Conservation (phyloP, 2,329 filamentous ascomycete genomes). For the Ciborinia camelliae region DNA sequence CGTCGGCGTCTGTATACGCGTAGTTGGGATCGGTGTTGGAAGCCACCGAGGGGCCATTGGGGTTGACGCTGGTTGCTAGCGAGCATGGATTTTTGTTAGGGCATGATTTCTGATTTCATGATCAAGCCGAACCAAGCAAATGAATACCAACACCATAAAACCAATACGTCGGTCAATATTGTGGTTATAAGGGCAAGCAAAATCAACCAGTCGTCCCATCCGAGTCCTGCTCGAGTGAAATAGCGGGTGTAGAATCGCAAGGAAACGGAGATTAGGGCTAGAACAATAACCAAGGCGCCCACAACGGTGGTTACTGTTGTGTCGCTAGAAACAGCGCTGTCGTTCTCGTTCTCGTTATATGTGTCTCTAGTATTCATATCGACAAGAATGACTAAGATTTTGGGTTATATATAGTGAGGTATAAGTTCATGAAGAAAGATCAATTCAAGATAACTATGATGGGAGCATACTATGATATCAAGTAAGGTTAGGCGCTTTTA, state of each 20-base stretch:
- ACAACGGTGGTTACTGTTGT: slow-evolving; percentile 3
- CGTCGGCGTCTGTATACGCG: slow-evolving; percentile 2
- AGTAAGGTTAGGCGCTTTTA: no score
- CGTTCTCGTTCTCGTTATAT: neutral
- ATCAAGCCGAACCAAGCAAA: neutral
- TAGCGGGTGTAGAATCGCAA: slow-evolving; percentile 9
- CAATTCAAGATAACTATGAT: neutral
- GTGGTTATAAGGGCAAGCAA: slow-evolving; percentile 11
- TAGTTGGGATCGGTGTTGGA: slow-evolving; percentile 2
- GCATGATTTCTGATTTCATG: neutral
- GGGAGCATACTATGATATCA: no score
- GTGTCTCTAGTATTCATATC: neutral
- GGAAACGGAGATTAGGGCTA: neutral
- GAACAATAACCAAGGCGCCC: slow-evolving; percentile 1
- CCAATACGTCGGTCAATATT: slow-evolving; percentile 7
- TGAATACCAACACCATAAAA: slow-evolving; percentile 3
- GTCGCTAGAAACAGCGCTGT: neutral
- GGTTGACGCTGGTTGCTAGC: slow-evolving; percentile 11
- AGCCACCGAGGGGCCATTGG: slow-evolving; percentile 1
- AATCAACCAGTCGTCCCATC: slow-evolving; percentile 13
- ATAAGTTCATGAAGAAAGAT: neutral
- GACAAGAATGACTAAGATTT: neutral
- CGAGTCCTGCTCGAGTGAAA: neutral
- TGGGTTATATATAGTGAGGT: neutral
- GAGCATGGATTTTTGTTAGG: neutral